Base-by-base conservation (phyloP, 345 rosid species). In the Theobroma cacao region DNA sequence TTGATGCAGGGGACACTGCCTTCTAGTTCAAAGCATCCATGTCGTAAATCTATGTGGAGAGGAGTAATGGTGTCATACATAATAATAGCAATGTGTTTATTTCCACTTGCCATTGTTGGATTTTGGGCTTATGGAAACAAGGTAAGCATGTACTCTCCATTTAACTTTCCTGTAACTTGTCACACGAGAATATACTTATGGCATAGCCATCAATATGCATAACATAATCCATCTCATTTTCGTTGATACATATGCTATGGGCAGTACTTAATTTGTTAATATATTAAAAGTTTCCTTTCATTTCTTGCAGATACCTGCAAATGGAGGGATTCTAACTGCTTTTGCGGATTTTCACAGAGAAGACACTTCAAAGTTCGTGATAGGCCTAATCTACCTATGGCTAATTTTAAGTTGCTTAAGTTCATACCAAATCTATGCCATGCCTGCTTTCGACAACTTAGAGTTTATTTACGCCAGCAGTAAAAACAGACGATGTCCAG, bases 81-180 rank as follows among this genome's bases (percentile, higher is more conserved):
- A 3, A 15, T 87, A 2, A 84, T 88, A 36, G 84, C 85, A 33
- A 50, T 66, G 73, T 64, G 72, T 17, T 38, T 65, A 17, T 65
- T 77, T 65, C 79, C 79, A 11, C 61, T 88, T 0, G 87, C 91
- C 14, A 78, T 88, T 12, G 83, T 48, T 30, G 90, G 89, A 38
- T 91, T 84, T 66, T 88, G 92, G 94, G 91, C 86, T 40, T 84
- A 84, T 4, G 94, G 94, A 55, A 82, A 80, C 75, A 47, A 79
- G 82, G 94, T 90, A 79, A 64, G 18, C 33, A 47, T 6, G 13
- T 2, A 45, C 8, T 11, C 28, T 38, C 22, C 2, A 1, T 52
- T 52, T 11, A 41, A 41, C 45, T 41, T 11, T 41, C 10, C 45
- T 7, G 45, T 7, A 1, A 11, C 10, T 41, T 41, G 45, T 7